Conservation (phyloP, 2,329 filamentous ascomycete genomes). For the Chaetomium olivaceum region DNA sequence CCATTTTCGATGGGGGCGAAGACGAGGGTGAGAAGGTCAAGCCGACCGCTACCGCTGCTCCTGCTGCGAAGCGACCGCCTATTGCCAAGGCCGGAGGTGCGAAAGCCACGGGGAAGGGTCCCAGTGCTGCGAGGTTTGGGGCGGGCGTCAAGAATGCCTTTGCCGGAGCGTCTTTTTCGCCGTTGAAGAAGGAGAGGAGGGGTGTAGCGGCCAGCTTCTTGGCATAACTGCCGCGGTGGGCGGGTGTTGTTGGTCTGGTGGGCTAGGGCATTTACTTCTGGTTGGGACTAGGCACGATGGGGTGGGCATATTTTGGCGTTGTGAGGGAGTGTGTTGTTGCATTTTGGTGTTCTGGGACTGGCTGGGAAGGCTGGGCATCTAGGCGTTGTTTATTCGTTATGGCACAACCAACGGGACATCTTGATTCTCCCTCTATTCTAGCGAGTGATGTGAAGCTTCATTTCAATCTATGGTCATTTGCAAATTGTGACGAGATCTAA, state of each 20-base stretch:
- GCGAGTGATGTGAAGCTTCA: not conserved
- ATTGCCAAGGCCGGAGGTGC: constrained; percentile 34
- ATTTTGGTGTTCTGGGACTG: constrained; percentile 11
- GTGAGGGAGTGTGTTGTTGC: constrained; percentile 7
- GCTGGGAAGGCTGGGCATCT: constrained; percentile 2
- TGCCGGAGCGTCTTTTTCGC: constrained; percentile 62
- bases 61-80: constrained; percentile 28
- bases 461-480: not conserved
- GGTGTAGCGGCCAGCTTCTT: constrained; percentile 63
- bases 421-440: not conserved
- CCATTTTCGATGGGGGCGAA: constrained; percentile 67
- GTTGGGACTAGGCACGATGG: not conserved
- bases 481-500: not conserved
- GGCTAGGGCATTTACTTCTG: not conserved
- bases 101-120: constrained; percentile 7
- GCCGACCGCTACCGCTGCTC: constrained; percentile 26
- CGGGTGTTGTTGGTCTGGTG: constrained; percentile 2
- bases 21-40: constrained; percentile 49
- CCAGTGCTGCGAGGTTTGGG: constrained; percentile 38
- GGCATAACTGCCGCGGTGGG: constrained; percentile 37
- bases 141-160: constrained; percentile 51
- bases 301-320: constrained; percentile 13
- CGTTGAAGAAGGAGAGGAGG: constrained; percentile 69
- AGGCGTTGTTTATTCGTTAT: not conserved
- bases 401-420: not conserved